These are phyloP conservation scores for Geotrichum bryndzae DNA, from an alignment of 1,139 yeast species.

Conservation along the genomic window DNA sequence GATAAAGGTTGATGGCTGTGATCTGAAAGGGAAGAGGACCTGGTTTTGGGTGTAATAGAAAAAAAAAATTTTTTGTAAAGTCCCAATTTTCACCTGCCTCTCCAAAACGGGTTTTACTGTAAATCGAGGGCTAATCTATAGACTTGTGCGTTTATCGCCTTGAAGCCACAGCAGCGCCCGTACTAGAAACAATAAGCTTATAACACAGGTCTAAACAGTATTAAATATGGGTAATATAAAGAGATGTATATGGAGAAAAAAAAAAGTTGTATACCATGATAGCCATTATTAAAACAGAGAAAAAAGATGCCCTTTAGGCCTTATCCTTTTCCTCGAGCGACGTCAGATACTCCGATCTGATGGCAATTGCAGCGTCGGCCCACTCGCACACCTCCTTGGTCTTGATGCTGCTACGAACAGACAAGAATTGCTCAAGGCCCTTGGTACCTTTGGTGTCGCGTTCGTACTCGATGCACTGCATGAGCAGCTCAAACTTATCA, in stretches of 20 bases:
- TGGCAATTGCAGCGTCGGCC: slow-evolving; percentile 58
- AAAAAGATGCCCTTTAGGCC: not conserved
- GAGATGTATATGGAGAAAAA: not conserved
- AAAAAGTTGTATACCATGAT: not conserved
- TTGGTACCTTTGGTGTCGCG: slow-evolving; percentile 49
- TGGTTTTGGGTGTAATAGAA: not conserved
- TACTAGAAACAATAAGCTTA: too few relatives aligned
- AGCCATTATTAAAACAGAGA: not conserved
- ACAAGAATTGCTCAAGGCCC: slow-evolving; percentile 62
- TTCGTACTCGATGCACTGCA: slow-evolving; percentile 89
- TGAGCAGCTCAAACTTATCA: slow-evolving; percentile 86
- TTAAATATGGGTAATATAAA: not conserved
- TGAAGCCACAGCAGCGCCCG: too few relatives aligned
- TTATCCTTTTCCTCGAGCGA: not conserved
- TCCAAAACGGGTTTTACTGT: too few relatives aligned
- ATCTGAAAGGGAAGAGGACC: not conserved
- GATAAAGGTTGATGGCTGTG: not conserved
- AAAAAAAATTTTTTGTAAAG: not conserved
- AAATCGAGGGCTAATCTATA: too few relatives aligned
- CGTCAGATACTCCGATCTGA: slow-evolving; percentile 47
- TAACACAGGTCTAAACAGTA: too few relatives aligned
- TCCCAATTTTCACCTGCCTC: not conserved
- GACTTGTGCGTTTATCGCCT: too few relatives aligned
- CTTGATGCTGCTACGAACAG: slow-evolving; percentile 57
- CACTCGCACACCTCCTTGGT: slow-evolving; percentile 66